Percentiles rank a stretch among this genome's conserved stretches.
phyloP scores from a whole-genome alignment of 2,329 filamentous ascomycete species.

The Dothidotthia symphoricarpi region DNA sequence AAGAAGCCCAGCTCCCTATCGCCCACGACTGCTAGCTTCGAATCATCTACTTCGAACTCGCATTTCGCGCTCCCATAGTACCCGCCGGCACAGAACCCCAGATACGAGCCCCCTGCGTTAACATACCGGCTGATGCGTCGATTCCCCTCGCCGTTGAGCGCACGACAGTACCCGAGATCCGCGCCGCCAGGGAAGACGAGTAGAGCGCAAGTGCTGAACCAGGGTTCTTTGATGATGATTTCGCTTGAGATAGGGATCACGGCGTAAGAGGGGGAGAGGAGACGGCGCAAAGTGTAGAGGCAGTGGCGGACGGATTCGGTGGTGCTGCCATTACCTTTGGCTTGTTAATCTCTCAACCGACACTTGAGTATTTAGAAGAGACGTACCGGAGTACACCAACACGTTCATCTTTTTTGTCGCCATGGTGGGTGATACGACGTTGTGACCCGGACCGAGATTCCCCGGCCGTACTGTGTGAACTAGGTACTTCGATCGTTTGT shows the following conservation, averaged over 20 bases:
- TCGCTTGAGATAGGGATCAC: slow-evolving; percentile 80
- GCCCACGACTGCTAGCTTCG: slow-evolving; percentile 79
- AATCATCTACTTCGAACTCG: slow-evolving; percentile 88
- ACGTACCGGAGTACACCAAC: slow-evolving; percentile 81
- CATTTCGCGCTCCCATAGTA: slow-evolving; percentile 82
- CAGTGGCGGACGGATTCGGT: slow-evolving; percentile 87
- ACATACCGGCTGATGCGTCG: slow-evolving; percentile 81
- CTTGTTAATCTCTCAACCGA: neutral
- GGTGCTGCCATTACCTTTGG: slow-evolving; percentile 75
- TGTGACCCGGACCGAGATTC: slow-evolving; percentile 26
- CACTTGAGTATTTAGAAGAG: neutral
- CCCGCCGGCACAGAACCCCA: slow-evolving; percentile 91
- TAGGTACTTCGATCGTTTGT: slow-evolving; percentile 5
- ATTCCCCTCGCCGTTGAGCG: slow-evolving; percentile 85
- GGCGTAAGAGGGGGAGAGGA: slow-evolving; percentile 88
- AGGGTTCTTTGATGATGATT: slow-evolving; percentile 85
- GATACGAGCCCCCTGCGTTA: slow-evolving; percentile 76
- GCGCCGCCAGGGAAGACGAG: slow-evolving; percentile 91
- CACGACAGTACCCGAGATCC: slow-evolving; percentile 87
- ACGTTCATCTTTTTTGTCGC: slow-evolving; percentile 76
- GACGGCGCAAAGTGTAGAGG: slow-evolving; percentile 77
- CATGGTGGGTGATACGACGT: slow-evolving; percentile 50
- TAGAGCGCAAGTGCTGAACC: slow-evolving; percentile 80
- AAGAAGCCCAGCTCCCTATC: slow-evolving; percentile 84
- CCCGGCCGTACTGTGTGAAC: slow-evolving; percentile 29